Conservation (phyloP, 1,284 basidiomycete genomes). For the Rhodotorula glutinis region DNA sequence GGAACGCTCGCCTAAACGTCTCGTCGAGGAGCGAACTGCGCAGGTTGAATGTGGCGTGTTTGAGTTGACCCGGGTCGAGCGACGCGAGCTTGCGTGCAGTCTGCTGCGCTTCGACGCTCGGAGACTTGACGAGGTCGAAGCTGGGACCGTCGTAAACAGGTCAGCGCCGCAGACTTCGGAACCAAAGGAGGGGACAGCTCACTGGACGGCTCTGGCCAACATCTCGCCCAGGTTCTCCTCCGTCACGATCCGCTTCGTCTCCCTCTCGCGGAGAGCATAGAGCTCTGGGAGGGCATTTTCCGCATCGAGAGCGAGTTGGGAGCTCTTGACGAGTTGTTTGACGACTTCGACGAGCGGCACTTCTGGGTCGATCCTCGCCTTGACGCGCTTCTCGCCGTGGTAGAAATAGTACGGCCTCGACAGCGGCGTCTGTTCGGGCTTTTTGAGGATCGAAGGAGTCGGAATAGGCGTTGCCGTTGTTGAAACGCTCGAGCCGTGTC, state of each 20-base stretch:
- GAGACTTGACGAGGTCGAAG: conserved; percentile 71
- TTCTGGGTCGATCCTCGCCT: conserved; percentile 43
- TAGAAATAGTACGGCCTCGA: conserved; percentile 15
- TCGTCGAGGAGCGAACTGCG: conserved; percentile 87
- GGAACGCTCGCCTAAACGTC: conserved; percentile 80
- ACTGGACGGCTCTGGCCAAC: conserved; percentile 14
- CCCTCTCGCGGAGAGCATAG: conserved; percentile 76
- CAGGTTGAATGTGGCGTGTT: conserved; percentile 70
- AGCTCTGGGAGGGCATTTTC: conserved; percentile 43
- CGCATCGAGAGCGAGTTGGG: conserved; percentile 57
- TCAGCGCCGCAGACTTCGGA: not conserved
- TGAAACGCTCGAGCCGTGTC: not conserved
- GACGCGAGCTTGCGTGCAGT: conserved; percentile 68
- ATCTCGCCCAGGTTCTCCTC: conserved; percentile 65
- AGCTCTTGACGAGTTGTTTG: conserved; percentile 48
- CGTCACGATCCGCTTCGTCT: conserved; percentile 83
- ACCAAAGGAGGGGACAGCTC: not conserved
- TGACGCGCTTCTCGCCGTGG: conserved; percentile 36
- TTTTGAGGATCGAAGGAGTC: not conserved
- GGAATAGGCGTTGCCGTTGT: not conserved
- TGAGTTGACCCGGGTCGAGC: conserved; percentile 57
- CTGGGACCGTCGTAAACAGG: not conserved
- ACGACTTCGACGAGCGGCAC: conserved; percentile 45
- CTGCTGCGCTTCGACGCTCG: conserved; percentile 74
- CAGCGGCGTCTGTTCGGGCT: not conserved